These are phyloP conservation scores for Macrocybe gigantea DNA, from an alignment of 768 basidiomycete species.

Conservation along the genomic window DNA sequence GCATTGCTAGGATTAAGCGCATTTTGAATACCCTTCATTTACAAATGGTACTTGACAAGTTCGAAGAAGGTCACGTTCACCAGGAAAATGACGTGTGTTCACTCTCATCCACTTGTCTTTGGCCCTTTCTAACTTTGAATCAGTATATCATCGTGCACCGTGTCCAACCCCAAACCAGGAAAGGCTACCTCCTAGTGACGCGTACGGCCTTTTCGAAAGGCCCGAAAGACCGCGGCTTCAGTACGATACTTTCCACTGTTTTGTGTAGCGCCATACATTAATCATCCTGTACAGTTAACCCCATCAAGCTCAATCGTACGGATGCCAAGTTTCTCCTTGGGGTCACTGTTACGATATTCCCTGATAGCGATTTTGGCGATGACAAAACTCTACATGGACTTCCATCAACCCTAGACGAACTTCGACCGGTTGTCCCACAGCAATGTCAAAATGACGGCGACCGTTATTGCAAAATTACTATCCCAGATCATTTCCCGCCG, in stretches of 20 bases:
- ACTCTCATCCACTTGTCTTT: neutral
- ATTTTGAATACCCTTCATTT: constrained; percentile 82
- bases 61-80: constrained; percentile 91
- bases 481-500: constrained; percentile 92
- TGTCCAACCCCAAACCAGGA: constrained; percentile 84
- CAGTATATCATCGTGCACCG: constrained; percentile 94
- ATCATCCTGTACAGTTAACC: constrained; percentile 50
- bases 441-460: constrained; percentile 63
- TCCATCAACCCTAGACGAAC: constrained; percentile 59
- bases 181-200: constrained; percentile 87
- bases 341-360: constrained; percentile 62
- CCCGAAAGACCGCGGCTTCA: constrained; percentile 71
- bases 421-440: constrained; percentile 50
- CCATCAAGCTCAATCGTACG: constrained; percentile 78
- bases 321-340: constrained; percentile 79
- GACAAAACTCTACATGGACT: constrained; percentile 61
- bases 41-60: constrained; percentile 87
- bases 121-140: neutral
- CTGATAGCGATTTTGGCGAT: constrained; percentile 49
- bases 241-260: constrained; percentile 36
- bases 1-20: constrained; percentile 55
- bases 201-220: constrained; percentile 91
- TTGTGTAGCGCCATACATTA: neutral
- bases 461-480: constrained; percentile 62
- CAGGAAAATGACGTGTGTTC: constrained; percentile 88